Base-by-base conservation (phyloP, 257 asterid species). In the Solanum virginianum region DNA sequence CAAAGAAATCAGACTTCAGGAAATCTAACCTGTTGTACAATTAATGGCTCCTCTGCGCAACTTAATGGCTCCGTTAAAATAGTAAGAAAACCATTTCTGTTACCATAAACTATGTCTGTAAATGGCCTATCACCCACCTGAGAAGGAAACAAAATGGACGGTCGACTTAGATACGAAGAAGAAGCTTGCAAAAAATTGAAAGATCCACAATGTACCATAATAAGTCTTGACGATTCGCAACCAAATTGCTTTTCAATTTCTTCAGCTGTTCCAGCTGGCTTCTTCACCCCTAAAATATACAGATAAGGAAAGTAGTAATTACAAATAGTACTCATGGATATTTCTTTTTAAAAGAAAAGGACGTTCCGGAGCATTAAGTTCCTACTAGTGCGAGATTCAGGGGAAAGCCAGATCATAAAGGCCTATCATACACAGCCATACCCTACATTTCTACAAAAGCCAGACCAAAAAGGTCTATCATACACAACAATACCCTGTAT, bases 111-210 rank as follows among this genome's bases (percentile, higher is more conserved):
- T 75, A 97, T 90, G 86, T 95, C 98, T 8, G 99, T 97, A 87
- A 97, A 95, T 41, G 98, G 98, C 88, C 98, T 93, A 88, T 97
- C 99, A 87, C 98, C 99, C 88, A 95, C 98, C 99, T 97, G 90
- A 80, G 83, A 86, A 57, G 80, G 70, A 79, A 86, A 85, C 47
- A 85, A 72, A 80, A 72, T 83, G 83, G 84, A 84, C 66, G 53
- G 56, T 72, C 51, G 49, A 74, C 66, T 43, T 6, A 84, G 63
- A 29, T 15, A 26, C 74, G 32, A 29, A 3, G 43, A 70, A 69
- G 70, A 22, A 65, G 20, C 83, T 53, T 53, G 20, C 65, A 8
- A 18, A 56, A 80, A 17, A 63, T 26, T 16, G 24, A 14, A 68
- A 79, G 18, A 47, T 56, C 51, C 26, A 51, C 59, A 15, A 43